Evolutionary conservation across 2,329 filamentous ascomycete species (phyloP).

Genomic region (Lasiodiplodia theobromae): DNA sequence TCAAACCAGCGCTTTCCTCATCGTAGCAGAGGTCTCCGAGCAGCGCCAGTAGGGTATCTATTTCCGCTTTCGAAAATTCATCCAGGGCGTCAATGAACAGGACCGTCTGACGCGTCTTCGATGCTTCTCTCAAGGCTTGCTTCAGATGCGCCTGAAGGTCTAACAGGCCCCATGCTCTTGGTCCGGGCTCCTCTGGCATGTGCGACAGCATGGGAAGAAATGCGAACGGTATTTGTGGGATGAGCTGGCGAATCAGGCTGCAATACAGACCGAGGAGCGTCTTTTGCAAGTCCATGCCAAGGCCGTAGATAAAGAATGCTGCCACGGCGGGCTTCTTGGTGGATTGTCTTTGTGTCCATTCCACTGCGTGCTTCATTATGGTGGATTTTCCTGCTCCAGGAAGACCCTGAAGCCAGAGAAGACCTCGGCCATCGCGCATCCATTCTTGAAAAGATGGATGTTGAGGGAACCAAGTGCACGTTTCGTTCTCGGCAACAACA

Average conservation of each 20-base stretch:
- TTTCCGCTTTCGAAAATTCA: background rate
- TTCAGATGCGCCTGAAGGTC: background rate
- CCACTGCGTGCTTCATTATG: background rate
- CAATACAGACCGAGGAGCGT: background rate
- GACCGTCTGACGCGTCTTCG: background rate
- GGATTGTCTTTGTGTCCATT: background rate
- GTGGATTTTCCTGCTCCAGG: conserved; percentile 6
- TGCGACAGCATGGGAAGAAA: background rate
- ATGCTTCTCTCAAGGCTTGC: background rate
- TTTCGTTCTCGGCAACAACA: background rate
- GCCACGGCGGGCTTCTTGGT: background rate
- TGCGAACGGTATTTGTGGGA: background rate
- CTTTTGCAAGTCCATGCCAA: background rate
- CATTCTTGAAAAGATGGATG: background rate
- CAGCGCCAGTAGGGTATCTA: background rate
- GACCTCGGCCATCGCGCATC: background rate
- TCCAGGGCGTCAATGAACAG: conserved; percentile 12
- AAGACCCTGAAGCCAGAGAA: background rate
- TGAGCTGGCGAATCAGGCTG: background rate
- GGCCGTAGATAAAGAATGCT: background rate
- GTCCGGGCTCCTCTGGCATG: background rate
- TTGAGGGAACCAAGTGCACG: background rate
- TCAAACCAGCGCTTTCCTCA: background rate
- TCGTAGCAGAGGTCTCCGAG: background rate
- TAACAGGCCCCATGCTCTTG: background rate